These are phyloP conservation scores for Thalassiosira delicatula DNA, from an alignment of 352 stramenopile genomes.

Conservation along the genomic window DNA sequence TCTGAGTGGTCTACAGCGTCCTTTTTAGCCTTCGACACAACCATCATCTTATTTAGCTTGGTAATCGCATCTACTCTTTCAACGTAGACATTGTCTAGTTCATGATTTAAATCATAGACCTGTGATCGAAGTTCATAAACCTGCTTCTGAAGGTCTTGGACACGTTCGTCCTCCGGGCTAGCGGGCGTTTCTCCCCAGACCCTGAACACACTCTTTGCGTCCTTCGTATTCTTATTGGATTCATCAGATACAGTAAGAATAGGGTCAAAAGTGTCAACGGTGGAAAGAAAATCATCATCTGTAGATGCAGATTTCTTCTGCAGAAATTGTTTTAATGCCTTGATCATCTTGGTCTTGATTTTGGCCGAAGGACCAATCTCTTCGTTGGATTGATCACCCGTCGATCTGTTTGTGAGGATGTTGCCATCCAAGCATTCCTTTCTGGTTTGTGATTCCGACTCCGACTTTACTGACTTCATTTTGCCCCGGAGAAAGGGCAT, in stretches of 20 bases:
- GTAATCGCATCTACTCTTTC: conserved; percentile 16
- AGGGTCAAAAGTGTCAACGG: neutral
- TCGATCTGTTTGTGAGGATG: conserved; percentile 7
- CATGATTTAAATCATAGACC: conserved; percentile 14
- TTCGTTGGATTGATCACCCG: neutral
- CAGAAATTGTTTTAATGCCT: conserved; percentile 4
- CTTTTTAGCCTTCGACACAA: conserved; percentile 1
- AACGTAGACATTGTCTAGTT: conserved; percentile 7
- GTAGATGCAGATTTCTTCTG: neutral
- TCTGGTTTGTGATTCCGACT: neutral
- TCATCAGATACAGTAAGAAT: no score
- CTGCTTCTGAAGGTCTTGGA: conserved; percentile 12
- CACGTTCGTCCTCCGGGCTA: conserved; percentile 5
- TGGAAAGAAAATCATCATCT: conserved; percentile 1
- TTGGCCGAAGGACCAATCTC: neutral
- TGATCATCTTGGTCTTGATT: conserved; percentile 16
- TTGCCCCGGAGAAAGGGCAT: neutral
- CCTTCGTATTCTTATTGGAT: neutral
- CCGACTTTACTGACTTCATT: neutral
- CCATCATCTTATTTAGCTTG: conserved; percentile 14
- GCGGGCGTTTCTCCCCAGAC: no score
- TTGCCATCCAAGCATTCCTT: conserved; percentile 29
- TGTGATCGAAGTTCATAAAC: conserved; percentile 4
- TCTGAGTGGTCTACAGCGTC: conserved; percentile 8
- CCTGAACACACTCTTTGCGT: no score